These are phyloP conservation scores for Russula virescens DNA, from an alignment of 768 basidiomycete species.

Conservation along the genomic window DNA sequence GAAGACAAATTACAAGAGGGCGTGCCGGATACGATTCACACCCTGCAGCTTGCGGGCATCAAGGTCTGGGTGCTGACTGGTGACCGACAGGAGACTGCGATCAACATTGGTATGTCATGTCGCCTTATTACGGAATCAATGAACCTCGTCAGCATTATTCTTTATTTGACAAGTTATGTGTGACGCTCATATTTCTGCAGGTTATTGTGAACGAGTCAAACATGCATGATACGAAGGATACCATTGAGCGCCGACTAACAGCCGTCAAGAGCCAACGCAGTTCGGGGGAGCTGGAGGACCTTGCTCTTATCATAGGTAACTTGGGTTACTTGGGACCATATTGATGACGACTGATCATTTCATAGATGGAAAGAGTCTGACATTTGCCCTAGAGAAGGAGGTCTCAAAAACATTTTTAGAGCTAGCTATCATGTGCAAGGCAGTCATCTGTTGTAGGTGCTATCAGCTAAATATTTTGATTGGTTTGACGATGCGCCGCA, in stretches of 20 bases:
- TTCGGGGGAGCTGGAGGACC: conserved; percentile 88
- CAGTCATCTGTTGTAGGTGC: conserved; percentile 89
- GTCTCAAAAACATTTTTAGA: conserved; percentile 87
- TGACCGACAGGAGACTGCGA: conserved; percentile 97
- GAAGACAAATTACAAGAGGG: conserved; percentile 99
- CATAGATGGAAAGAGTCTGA: conserved; percentile 90
- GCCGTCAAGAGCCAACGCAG: conserved; percentile 93
- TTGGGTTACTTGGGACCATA: not conserved
- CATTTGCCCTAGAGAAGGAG: conserved; percentile 90
- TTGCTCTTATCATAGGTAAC: conserved; percentile 89
- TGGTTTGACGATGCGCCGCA: conserved; percentile 28
- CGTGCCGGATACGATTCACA: conserved; percentile 97
- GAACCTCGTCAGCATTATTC: conserved; percentile 66
- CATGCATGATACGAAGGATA: conserved; percentile 73
- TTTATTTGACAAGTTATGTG: not conserved
- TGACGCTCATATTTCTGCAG: conserved; percentile 35
- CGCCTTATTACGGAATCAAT: conserved; percentile 95
- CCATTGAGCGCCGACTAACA: conserved; percentile 79
- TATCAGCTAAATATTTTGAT: not conserved
- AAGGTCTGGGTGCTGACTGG: conserved; percentile 99
- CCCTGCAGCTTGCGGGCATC: conserved; percentile 95
- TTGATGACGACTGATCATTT: conserved; percentile 1
- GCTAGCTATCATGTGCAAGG: conserved; percentile 95
- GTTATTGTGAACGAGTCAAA: conserved; percentile 93
- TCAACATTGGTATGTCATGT: conserved; percentile 98